Percentiles rank a stretch among this genome's conserved stretches.
Conservation (phyloP, 441 rosid species). For the Eutrema salsugineum region DNA sequence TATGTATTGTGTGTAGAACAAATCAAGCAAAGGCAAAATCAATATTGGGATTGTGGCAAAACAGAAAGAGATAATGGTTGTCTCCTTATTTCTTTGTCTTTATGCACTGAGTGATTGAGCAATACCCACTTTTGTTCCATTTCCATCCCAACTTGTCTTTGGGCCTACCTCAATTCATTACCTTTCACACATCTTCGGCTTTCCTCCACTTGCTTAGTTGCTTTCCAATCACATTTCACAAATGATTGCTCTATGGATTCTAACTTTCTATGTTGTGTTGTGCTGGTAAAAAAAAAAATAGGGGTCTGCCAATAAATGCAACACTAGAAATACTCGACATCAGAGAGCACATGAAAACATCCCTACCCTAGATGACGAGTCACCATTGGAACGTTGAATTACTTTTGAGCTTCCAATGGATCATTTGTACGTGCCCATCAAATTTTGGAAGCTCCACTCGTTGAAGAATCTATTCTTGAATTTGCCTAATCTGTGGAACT, state of each 20-base stretch:
- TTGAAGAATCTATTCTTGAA: not conserved
- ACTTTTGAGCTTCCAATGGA: not conserved
- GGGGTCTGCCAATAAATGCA: not conserved
- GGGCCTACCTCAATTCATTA: constrained; percentile 11
- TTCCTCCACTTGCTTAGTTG: constrained; percentile 11
- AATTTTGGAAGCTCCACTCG: not conserved
- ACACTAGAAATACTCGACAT: not conserved
- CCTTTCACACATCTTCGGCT: not conserved
- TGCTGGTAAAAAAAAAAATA: not conserved
- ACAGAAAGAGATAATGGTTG: constrained; percentile 16
- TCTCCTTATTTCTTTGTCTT: constrained; percentile 1
- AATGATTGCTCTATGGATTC: constrained; percentile 16
- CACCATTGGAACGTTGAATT: not conserved
- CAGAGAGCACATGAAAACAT: not conserved
- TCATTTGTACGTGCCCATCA: not conserved
- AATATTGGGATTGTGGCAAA: constrained; percentile 4
- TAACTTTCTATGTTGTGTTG: constrained; percentile 15
- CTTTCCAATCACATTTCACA: constrained; percentile 9
- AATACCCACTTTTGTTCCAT: constrained; percentile 24
- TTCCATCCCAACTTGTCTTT: constrained; percentile 24
- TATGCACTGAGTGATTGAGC: not conserved
- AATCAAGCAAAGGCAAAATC: not conserved
- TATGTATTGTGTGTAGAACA: not conserved
- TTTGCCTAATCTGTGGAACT: too few species aligned
- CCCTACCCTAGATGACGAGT: not conserved